Base-by-base conservation (phyloP, 2,329 filamentous ascomycete genomes). In the Pochonia chlamydosporia region DNA sequence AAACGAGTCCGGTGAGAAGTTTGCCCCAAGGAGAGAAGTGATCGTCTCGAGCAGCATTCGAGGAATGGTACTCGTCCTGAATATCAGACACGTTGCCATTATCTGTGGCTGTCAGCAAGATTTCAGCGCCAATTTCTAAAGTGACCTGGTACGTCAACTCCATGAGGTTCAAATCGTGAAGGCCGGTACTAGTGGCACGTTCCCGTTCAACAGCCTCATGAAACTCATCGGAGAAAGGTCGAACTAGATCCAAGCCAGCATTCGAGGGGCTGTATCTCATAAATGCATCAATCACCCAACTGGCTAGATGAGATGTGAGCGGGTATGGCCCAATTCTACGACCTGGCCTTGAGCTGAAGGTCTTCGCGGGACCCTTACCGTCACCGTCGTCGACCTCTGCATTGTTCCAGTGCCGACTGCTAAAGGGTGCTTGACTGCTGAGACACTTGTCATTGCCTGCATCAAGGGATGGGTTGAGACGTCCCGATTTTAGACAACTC, bases 1-100 rank as follows among this genome's bases (percentile, higher is more conserved):
- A 46, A 5, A 37, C 45, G 5, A 52, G 35, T 1, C 48, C 50
- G 3, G 50, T 52, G 30, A 52, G 45, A 6, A 52, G 40, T 40
- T 26, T 46, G 2, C 48, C 48, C 45, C 48, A 50, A 13, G 45
- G 37, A 3, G 30, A 13, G 13, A 47, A 50, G 13, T 50, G 48
- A 13, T 48, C 44, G 25, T 48, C 41, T 9, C 43, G 37, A 1
- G 48, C 44, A 4, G 48, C 41, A 11, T 23, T 30, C 14, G 48
- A 50, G 0, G 44, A 42, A 20, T 44, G 44, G 7, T 37, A 42
- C 11, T 47, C 37, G 23, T 10, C 11, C 36, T 39, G 14, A 3
- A 40, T 18, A 3, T 8, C 30, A 23, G 16, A n/a, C 3, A 40
- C n/a, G 16, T 37, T 9, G 42, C 43, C 37, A 10, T 35, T 50